Conservation (phyloP, 1,284 basidiomycete genomes). For the Tilletia setariae region DNA sequence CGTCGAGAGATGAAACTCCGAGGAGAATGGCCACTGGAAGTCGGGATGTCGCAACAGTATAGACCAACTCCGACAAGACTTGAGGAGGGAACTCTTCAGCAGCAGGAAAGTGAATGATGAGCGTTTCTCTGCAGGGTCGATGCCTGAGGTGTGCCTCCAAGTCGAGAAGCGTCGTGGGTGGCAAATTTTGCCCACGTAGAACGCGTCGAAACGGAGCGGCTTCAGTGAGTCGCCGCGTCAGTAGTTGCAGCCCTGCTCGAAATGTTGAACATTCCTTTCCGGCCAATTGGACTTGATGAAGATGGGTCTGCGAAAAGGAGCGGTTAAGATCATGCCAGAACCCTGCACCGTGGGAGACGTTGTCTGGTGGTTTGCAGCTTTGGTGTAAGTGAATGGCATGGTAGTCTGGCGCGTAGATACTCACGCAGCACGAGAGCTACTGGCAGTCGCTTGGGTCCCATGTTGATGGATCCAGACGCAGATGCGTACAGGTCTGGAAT, state of each 20-base stretch:
- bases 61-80: neutral
- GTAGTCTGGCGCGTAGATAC: no score
- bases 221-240: neutral
- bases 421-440: neutral
- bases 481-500: no score
- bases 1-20: neutral
- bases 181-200: no score
- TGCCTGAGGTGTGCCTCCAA: neutral
- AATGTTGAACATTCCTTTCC: neutral
- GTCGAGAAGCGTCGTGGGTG: neutral
- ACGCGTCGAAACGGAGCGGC: no score
- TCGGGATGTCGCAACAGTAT: neutral
- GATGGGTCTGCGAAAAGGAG: neutral
- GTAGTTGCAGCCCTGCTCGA: neutral
- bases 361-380: no score
- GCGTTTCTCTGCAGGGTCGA: neutral
- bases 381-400: no score
- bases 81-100: neutral
- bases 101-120: slow-evolving; percentile 1
- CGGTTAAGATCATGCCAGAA: neutral
- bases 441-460: neutral
- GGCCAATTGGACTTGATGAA: neutral
- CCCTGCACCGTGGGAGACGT: neutral
- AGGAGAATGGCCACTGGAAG: neutral
- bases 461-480: neutral